phyloP scores from a whole-genome alignment of 805 yeast species.

The Starmerella gropengiesseri region DNA sequence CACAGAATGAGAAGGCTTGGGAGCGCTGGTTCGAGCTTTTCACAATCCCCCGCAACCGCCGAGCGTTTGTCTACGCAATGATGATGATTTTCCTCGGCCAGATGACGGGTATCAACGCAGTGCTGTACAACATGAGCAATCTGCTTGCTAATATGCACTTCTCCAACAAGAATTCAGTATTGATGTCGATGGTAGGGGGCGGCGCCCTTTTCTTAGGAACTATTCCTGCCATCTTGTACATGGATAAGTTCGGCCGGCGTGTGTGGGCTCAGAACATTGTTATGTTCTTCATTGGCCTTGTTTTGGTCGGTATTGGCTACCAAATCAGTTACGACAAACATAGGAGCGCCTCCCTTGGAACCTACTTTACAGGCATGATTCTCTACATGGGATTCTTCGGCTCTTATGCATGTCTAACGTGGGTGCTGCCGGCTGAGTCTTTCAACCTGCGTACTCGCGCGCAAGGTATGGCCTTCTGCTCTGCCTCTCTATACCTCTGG shows the following conservation, averaged over 20 bases:
- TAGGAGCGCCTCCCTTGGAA: constrained; percentile 43
- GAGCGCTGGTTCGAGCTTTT: constrained; percentile 43
- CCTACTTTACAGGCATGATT: constrained; percentile 51
- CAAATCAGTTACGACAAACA: constrained; percentile 33
- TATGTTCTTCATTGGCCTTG: constrained; percentile 50
- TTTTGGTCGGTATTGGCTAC: constrained; percentile 51
- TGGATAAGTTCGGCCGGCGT: constrained; percentile 37
- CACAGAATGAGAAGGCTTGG: constrained; percentile 31
- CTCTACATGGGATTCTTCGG: constrained; percentile 59
- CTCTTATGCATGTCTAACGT: constrained; percentile 53
- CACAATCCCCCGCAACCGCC: constrained; percentile 46
- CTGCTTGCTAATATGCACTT: constrained; percentile 49
- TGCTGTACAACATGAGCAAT: constrained; percentile 53
- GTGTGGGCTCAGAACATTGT: constrained; percentile 48
- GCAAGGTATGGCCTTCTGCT: constrained; percentile 52
- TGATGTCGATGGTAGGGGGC: constrained; percentile 62
- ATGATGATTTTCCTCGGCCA: constrained; percentile 40
- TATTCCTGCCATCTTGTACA: constrained; percentile 49
- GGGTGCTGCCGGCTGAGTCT: constrained; percentile 59
- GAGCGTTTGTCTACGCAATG: constrained; percentile 48
- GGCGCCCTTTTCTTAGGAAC: constrained; percentile 53
- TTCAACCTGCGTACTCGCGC: constrained; percentile 51
- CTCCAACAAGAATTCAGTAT: constrained; percentile 40
- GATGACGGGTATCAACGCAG: constrained; percentile 58
- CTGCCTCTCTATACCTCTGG: constrained; percentile 47